Evolutionary conservation across 768 basidiomycete species (phyloP).

Genomic region (Plicaturopsis crispa): DNA sequence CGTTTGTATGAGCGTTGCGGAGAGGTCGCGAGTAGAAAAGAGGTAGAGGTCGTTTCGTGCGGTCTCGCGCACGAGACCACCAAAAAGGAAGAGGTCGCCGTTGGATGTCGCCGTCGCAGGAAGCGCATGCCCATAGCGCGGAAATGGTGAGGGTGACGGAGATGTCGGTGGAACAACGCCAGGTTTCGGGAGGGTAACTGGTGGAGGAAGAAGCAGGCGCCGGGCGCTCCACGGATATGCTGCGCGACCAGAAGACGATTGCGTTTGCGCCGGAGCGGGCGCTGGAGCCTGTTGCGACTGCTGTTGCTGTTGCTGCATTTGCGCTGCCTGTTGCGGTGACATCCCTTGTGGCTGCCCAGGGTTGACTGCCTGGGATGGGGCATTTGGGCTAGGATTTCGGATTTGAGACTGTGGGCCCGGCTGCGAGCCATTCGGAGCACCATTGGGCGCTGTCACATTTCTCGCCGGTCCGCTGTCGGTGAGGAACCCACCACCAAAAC

Average conservation of each 20-base stretch:
- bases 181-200: constrained; percentile 55
- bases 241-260: constrained; percentile 37
- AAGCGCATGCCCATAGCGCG: constrained; percentile 92
- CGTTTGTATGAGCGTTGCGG: constrained; percentile 79
- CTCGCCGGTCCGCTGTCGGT: too few species aligned
- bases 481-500: too few species aligned
- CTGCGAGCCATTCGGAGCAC: constrained; percentile 13
- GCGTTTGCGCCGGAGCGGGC: constrained; percentile 17
- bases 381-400: constrained; percentile 24
- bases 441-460: too few species aligned
- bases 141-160: constrained; percentile 85
- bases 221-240: constrained; percentile 83
- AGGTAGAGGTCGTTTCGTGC: constrained; percentile 91
- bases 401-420: constrained; percentile 29
- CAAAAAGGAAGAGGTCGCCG: constrained; percentile 94
- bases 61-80: constrained; percentile 87
- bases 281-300: constrained; percentile 18
- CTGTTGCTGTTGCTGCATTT: constrained; percentile 25
- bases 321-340: constrained; percentile 20
- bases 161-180: constrained; percentile 55
- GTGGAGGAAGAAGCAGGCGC: constrained; percentile 63
- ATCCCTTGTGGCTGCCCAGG: constrained; percentile 10
- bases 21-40: constrained; percentile 74
- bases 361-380: constrained; percentile 19
- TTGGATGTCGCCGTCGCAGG: constrained; percentile 68